Evolutionary conservation across 163 green algal genomes (phyloP).

Genomic region (Chloroidium sp.): DNA sequence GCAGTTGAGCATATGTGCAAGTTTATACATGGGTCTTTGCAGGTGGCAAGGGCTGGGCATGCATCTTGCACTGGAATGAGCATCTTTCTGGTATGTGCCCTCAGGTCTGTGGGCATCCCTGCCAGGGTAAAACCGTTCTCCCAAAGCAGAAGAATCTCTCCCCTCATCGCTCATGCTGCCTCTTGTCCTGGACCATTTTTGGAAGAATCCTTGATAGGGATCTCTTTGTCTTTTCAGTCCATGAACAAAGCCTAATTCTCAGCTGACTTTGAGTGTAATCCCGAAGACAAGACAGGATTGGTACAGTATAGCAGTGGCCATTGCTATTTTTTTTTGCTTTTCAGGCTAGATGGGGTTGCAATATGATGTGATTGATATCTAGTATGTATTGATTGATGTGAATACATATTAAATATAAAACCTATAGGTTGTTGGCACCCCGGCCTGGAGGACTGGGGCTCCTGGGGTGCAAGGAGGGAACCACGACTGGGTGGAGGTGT

Average conservation of each 20-base stretch:
- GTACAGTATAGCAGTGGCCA: not conserved
- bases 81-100: conserved; percentile 55
- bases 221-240: not conserved
- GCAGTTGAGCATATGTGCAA: not conserved
- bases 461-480: conserved; percentile 19
- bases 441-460: conserved; percentile 6
- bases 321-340: not conserved
- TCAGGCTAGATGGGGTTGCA: not conserved
- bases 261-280: not conserved
- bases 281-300: not conserved
- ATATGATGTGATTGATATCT: not conserved
- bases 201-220: not conserved
- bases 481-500: conserved; percentile 36
- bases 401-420: no score
- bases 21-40: not conserved
- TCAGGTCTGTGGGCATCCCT: conserved; percentile 43
- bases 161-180: no score
- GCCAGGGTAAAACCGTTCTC: conserved; percentile 22
- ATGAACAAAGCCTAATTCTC: not conserved
- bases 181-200: conserved; percentile 17
- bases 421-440: not conserved
- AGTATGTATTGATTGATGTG: not conserved
- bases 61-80: conserved; percentile 53
- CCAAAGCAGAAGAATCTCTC: no score
- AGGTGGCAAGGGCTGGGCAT: conserved; percentile 37